Base-by-base conservation (phyloP, 768 basidiomycete species). In the Pisolithus albus region DNA sequence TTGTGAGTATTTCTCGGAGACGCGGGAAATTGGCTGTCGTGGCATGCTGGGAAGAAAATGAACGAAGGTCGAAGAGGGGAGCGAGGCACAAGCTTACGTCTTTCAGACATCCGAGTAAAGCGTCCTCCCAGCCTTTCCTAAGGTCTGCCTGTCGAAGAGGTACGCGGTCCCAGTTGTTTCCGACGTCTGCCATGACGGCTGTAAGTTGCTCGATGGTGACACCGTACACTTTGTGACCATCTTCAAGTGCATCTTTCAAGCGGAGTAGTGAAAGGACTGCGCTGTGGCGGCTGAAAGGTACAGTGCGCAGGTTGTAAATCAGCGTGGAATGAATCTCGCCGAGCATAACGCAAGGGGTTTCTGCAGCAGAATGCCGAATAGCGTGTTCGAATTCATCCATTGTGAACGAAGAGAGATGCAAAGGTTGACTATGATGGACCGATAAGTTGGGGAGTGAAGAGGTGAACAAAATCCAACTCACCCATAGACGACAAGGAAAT, bases 401-500 rank as follows among this genome's bases (percentile, higher is more conserved):
- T 0, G 93, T 86, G 65, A 97, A 89, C 11, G 84, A 73, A 11
- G 94, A 94, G 16, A 99, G 70, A 55, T 88, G 84, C 15, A 98
- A 75, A 1, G 94, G 86, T 76, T 87, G 84, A 5, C 95, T 96
- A 55, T 39, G 30, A 46, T 49, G 53, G 37, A 49, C 53, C 49
- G 53, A 28, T 43, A 19, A 41, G n/a, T 19, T 37, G 40, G 2
- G 11, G 9, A 1, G 21, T 23, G 43, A 34, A 9, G 5, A 30
- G n/a, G 52, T 21, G 18, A 40, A 55, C 16, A 28, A 52, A 23
- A 36, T 39, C 55, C 13, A 26, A 69, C 82, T 60, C 64, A 96
- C 96, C 93, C 92, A 68, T 94, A 94, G 48, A 92, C 86, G 49
- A 90, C 86, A 50, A 98, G 69, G 67, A 95, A 95, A 68, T 91